Evolutionary conservation across 345 rosid genomes (phyloP).

Genomic region (Combretum micranthum): DNA sequence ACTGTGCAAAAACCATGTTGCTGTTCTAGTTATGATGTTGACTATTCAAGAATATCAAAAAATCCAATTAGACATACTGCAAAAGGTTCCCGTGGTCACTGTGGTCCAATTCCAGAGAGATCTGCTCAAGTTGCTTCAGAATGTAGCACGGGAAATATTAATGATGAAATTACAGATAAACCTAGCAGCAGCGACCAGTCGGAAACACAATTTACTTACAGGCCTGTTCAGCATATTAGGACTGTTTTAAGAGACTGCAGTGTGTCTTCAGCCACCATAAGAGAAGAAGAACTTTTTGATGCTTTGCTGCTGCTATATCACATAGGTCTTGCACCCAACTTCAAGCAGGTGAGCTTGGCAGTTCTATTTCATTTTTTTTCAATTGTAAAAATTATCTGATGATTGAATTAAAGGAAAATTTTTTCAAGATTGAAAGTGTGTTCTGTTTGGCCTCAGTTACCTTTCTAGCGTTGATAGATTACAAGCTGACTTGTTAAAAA

Average conservation of each 20-base stretch:
- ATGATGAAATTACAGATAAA: conserved; percentile 82
- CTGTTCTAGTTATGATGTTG: conserved; percentile 70
- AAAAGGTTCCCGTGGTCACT: conserved; percentile 55
- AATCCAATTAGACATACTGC: conserved; percentile 44
- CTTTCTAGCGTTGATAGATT: too few species aligned
- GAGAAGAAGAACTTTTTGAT: conserved; percentile 93
- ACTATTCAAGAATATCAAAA: conserved; percentile 55
- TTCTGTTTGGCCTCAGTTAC: too few species aligned
- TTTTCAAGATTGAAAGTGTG: too few species aligned
- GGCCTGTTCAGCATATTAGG: conserved; percentile 45
- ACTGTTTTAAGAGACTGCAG: conserved; percentile 46
- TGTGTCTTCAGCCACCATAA: conserved; percentile 51
- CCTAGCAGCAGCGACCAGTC: conserved; percentile 91
- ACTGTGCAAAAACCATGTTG: conserved; percentile 87
- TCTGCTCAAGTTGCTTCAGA: conserved; percentile 83
- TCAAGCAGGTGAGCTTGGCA: conserved; percentile 65
- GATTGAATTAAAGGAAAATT: not conserved
- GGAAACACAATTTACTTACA: conserved; percentile 74
- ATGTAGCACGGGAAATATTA: conserved; percentile 66
- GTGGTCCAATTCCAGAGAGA: conserved; percentile 66
- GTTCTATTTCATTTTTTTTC: not conserved
- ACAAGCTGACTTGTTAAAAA: too few species aligned
- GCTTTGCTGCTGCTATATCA: conserved; percentile 69
- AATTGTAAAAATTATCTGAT: not conserved
- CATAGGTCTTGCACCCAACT: conserved; percentile 89